Evolutionary conservation across 805 yeast species (phyloP).

Genomic region (Saccharomycopsis selenospora): DNA sequence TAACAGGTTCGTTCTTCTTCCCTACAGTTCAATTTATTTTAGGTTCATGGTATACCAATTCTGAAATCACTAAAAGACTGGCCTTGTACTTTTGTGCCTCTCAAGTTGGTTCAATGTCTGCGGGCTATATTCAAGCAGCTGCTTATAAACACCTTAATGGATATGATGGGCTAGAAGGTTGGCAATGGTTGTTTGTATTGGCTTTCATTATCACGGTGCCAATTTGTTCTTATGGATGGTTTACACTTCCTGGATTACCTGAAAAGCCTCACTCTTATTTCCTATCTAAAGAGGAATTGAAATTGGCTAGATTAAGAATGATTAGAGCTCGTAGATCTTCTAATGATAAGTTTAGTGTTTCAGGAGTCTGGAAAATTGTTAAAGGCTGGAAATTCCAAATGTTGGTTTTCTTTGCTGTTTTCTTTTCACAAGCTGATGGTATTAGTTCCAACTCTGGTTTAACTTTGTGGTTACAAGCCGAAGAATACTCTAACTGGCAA

Average conservation of each 20-base stretch:
- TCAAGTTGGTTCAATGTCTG: slow-evolving; percentile 28
- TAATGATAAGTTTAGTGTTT: slow-evolving; percentile 21
- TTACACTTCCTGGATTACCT: slow-evolving; percentile 55
- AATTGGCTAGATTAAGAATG: slow-evolving; percentile 41
- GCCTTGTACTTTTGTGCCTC: slow-evolving; percentile 29
- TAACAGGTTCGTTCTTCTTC: slow-evolving; percentile 30
- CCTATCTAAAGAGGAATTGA: slow-evolving; percentile 49
- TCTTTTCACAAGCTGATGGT: slow-evolving; percentile 31
- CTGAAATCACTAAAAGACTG: slow-evolving; percentile 31
- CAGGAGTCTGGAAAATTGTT: slow-evolving; percentile 15
- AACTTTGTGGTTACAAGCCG: slow-evolving; percentile 22
- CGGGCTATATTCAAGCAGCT: slow-evolving; percentile 29
- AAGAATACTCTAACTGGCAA: slow-evolving; percentile 21
- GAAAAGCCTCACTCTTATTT: slow-evolving; percentile 45
- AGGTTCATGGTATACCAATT: slow-evolving; percentile 31
- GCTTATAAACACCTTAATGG: slow-evolving; percentile 26
- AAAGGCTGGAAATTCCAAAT: slow-evolving; percentile 25
- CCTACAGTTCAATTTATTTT: slow-evolving; percentile 29
- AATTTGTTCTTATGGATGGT: slow-evolving; percentile 25
- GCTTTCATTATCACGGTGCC: slow-evolving; percentile 24
- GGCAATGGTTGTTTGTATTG: slow-evolving; percentile 26
- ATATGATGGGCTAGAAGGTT: slow-evolving; percentile 24
- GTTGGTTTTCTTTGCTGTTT: slow-evolving; percentile 28
- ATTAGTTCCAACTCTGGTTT: slow-evolving; percentile 28
- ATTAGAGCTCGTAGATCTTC: slow-evolving; percentile 24